Evolutionary conservation across 1,139 yeast genomes (phyloP).

Genomic region (Magnusiomyces paraingens): DNA sequence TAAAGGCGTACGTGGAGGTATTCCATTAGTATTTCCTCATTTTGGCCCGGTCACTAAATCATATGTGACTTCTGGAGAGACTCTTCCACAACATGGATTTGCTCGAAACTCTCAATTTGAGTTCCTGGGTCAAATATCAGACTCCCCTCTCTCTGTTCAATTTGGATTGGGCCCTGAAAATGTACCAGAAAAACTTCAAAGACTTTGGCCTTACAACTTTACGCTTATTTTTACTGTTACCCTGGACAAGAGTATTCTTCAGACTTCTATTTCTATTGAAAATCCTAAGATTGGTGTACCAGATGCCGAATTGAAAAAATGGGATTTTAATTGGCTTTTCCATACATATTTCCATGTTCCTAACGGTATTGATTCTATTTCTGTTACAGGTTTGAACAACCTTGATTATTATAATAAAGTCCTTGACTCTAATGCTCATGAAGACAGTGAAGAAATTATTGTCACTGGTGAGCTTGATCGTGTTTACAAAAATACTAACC

Average conservation of each 20-base stretch:
- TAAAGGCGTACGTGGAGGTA: conserved; percentile 94
- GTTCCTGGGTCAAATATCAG: conserved; percentile 72
- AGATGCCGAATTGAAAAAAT: conserved; percentile 29
- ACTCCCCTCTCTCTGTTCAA: conserved; percentile 64
- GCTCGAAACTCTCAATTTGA: conserved; percentile 91
- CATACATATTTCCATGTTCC: conserved; percentile 80
- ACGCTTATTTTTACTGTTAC: conserved; percentile 66
- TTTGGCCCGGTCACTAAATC: conserved; percentile 60
- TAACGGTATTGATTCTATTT: conserved; percentile 61
- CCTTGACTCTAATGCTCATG: conserved; percentile 53
- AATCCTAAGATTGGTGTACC: conserved; percentile 50
- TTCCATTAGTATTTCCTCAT: conserved; percentile 89
- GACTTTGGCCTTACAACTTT: conserved; percentile 67
- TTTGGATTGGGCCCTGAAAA: conserved; percentile 85
- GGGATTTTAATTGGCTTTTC: conserved; percentile 91
- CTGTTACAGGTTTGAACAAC: conserved; percentile 72
- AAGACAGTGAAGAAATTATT: conserved; percentile 64
- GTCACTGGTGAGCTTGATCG: conserved; percentile 80
- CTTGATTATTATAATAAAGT: conserved; percentile 70
- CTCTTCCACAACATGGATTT: conserved; percentile 91
- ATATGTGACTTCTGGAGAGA: conserved; percentile 5
- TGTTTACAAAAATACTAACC: conserved; percentile 51
- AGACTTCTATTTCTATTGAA: conserved; percentile 65
- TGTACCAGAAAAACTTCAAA: conserved; percentile 43
- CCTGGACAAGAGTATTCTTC: conserved; percentile 44